A percentile compares a stretch with the other conserved stretches of the same genome.
Evolutionary conservation across 2,329 filamentous ascomycete species (phyloP).

Genomic region (Aspergillus sclerotialis): DNA sequence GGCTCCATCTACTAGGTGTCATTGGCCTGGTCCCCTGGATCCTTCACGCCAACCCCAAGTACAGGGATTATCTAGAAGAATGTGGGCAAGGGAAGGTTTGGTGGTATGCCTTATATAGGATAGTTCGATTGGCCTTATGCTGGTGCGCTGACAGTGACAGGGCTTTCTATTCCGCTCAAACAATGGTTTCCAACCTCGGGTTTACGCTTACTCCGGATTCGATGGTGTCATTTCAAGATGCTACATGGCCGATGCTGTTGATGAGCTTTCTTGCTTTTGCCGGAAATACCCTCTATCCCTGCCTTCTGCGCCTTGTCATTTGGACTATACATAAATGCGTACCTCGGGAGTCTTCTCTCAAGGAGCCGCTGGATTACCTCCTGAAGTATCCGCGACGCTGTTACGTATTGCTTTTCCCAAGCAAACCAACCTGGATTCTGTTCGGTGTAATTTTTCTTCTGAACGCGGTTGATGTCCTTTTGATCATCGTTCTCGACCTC

Average conservation of each 20-base stretch:
- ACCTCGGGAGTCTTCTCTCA: conserved; percentile 29
- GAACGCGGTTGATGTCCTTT: conserved; percentile 49
- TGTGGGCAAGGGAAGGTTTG: conserved; percentile 38
- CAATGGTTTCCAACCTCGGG: conserved; percentile 48
- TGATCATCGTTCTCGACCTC: conserved; percentile 48
- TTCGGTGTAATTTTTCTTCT: conserved; percentile 45
- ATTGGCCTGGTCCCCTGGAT: conserved; percentile 46
- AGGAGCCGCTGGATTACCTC: conserved; percentile 46
- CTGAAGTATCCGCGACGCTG: conserved; percentile 58
- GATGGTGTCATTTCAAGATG: conserved; percentile 44
- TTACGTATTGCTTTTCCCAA: conserved; percentile 57
- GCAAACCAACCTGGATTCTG: conserved; percentile 53
- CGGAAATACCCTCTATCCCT: conserved; percentile 46
- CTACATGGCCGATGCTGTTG: conserved; percentile 32
- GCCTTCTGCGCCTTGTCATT: conserved; percentile 49
- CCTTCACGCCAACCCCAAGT: conserved; percentile 33
- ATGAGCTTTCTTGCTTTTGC: conserved; percentile 35
- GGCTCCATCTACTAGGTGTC: conserved; percentile 42
- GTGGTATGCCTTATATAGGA: conserved; percentile 36
- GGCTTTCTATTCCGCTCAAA: conserved; percentile 46
- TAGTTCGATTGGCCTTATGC: neutral
- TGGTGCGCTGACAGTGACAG: conserved; percentile 16
- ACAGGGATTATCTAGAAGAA: conserved; percentile 34
- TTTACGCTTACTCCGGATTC: conserved; percentile 51
- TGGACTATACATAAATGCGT: conserved; percentile 48